phyloP scores from a whole-genome alignment of 495 filamentous ascomycete genomes.

The Podospora anserina region DNA sequence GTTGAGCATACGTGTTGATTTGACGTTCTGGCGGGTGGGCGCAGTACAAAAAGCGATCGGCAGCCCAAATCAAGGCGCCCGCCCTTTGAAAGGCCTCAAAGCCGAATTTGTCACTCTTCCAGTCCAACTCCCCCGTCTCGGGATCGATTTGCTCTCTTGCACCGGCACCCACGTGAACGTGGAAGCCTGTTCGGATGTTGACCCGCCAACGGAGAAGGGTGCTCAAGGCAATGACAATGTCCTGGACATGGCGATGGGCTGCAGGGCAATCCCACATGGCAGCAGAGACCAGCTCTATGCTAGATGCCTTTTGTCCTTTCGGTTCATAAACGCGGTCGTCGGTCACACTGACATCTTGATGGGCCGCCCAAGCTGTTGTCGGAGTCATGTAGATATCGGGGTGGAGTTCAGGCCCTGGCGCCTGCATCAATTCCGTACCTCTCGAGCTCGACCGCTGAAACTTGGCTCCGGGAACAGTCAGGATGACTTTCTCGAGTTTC shows the following conservation, averaged over 20 bases:
- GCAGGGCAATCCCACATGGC: constrained; percentile 19
- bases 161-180: constrained; percentile 17
- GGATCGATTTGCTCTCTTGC: background rate
- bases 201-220: constrained; percentile 11
- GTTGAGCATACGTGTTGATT: background rate
- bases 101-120: background rate
- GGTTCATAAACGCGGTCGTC: background rate
- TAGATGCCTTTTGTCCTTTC: background rate
- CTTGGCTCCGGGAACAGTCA: constrained; percentile 13
- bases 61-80: constrained; percentile 21
- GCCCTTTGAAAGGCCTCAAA: constrained; percentile 7
- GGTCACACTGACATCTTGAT: background rate
- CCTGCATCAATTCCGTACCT: no score
- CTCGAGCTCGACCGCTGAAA: background rate
- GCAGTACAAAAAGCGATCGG: constrained; percentile 16
- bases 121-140: background rate
- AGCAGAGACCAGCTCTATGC: constrained; percentile 11
- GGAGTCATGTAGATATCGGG: background rate
- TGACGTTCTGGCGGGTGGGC: constrained; percentile 21
- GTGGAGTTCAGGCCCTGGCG: background rate
- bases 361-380: constrained; percentile 10
- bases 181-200: constrained; percentile 9
- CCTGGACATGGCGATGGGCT: constrained; percentile 12
- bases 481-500: constrained; percentile 6
- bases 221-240: constrained; percentile 2